Evolutionary conservation across 192 early-diverging fungal species (phyloP).

Genomic region (Paraglomus brasilianum): DNA sequence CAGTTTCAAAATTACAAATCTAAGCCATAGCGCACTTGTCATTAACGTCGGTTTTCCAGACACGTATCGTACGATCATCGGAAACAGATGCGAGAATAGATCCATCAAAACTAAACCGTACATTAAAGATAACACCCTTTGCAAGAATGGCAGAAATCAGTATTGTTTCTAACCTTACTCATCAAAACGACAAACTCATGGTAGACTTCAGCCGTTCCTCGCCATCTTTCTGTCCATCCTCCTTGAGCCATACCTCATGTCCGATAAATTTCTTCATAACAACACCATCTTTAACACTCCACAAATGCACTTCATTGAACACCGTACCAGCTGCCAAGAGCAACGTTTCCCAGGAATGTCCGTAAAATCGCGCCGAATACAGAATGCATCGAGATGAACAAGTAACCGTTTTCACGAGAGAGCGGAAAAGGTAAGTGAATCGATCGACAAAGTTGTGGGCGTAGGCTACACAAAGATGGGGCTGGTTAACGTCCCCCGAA

Average conservation of each 20-base stretch:
- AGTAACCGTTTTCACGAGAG: slow-evolving; percentile 43
- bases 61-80: slow-evolving; percentile 79
- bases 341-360: slow-evolving; percentile 47
- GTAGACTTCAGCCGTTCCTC: neutral
- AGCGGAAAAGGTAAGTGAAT: slow-evolving; percentile 41
- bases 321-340: slow-evolving; percentile 76
- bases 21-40: slow-evolving; percentile 32
- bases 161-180: too few relatives aligned
- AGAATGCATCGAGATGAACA: slow-evolving; percentile 71
- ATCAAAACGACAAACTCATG: neutral
- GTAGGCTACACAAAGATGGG: slow-evolving; percentile 61
- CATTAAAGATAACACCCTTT: slow-evolving; percentile 73
- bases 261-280: slow-evolving; percentile 50
- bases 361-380: slow-evolving; percentile 73
- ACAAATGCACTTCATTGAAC: slow-evolving; percentile 78
- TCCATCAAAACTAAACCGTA: slow-evolving; percentile 65
- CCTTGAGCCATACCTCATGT: slow-evolving; percentile 45
- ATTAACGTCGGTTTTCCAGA: slow-evolving; percentile 58
- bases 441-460: slow-evolving; percentile 75
- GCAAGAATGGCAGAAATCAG: slow-evolving; percentile 23
- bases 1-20: slow-evolving; percentile 17
- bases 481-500: slow-evolving; percentile 33
- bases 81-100: slow-evolving; percentile 64
- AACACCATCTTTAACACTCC: slow-evolving; percentile 57
- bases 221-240: too few relatives aligned